phyloP scores from a whole-genome alignment of 441 rosid species.

The Arabidopsis hybrid region DNA sequence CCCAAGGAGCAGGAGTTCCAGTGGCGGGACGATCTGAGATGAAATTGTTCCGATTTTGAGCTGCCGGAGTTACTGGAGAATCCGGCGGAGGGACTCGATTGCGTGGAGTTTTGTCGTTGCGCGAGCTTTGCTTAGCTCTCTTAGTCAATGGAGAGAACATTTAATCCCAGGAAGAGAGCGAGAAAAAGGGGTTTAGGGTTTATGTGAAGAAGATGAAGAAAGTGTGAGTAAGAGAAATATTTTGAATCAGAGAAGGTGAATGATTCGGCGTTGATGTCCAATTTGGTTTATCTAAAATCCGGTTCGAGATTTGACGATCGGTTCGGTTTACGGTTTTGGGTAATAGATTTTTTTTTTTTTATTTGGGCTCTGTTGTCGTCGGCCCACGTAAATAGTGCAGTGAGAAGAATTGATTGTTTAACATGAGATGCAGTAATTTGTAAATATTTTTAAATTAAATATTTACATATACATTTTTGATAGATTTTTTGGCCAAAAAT shows the following conservation, averaged over 20 bases:
- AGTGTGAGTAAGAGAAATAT: conserved; percentile 14
- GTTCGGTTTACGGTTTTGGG: conserved; percentile 12
- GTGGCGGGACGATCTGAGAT: conserved; percentile 72
- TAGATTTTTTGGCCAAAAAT: too few relatives aligned
- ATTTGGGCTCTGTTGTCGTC: neutral
- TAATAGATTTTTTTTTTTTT: neutral
- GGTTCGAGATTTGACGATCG: neutral
- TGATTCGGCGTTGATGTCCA: conserved; percentile 4
- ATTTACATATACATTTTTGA: too few relatives aligned
- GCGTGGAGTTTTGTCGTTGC: conserved; percentile 51
- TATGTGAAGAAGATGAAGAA: conserved; percentile 25
- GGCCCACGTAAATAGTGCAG: neutral
- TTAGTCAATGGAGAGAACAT: conserved; percentile 83
- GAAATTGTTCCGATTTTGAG: conserved; percentile 48
- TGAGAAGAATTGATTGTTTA: too few relatives aligned
- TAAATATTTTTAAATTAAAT: too few relatives aligned
- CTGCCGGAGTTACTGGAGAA: conserved; percentile 67
- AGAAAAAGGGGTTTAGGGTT: conserved; percentile 36
- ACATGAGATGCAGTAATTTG: too few relatives aligned
- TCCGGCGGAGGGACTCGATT: conserved; percentile 45
- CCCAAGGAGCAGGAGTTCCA: conserved; percentile 97
- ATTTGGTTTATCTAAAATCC: conserved; percentile 11
- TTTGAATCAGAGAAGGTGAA: conserved; percentile 22
- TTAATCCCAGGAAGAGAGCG: conserved; percentile 20
- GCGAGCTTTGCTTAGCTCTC: conserved; percentile 58